These are phyloP conservation scores for Macrophomina pseudophaseolina DNA, from an alignment of 2,329 filamentous ascomycete species.

Conservation along the genomic window DNA sequence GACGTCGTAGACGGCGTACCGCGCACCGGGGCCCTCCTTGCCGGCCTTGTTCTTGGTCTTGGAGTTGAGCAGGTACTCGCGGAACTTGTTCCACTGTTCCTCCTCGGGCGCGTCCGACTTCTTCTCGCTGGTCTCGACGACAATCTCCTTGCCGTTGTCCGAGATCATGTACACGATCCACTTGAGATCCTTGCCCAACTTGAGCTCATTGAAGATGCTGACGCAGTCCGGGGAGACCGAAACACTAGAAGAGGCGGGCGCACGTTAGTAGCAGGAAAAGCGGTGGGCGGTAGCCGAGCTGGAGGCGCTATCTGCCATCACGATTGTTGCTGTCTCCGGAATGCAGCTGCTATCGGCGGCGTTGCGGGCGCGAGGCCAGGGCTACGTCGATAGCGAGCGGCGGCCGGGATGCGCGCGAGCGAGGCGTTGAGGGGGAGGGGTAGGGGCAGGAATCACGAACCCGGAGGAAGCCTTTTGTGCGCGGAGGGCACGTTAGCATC, in stretches of 20 bases:
- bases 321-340: not conserved
- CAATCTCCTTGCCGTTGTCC: slow-evolving; percentile 81
- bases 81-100: slow-evolving; percentile 74
- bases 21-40: slow-evolving; percentile 64
- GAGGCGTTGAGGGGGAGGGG: slow-evolving; percentile 27
- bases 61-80: slow-evolving; percentile 75
- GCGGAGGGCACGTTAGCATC: slow-evolving; percentile 12
- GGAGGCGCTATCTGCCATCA: not conserved
- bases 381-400: slow-evolving; percentile 26
- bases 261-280: slow-evolving; percentile 9
- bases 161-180: slow-evolving; percentile 89
- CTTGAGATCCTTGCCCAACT: slow-evolving; percentile 77
- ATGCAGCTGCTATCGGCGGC: slow-evolving; percentile 23
- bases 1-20: slow-evolving; percentile 87
- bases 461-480: slow-evolving; percentile 48
- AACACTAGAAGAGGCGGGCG: slow-evolving; percentile 59
- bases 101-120: slow-evolving; percentile 40
- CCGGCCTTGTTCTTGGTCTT: slow-evolving; percentile 73
- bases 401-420: slow-evolving; percentile 30
- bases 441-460: slow-evolving; percentile 40
- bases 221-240: slow-evolving; percentile 74
- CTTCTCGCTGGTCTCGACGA: slow-evolving; percentile 74
- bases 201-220: slow-evolving; percentile 75
- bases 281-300: not conserved
- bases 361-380: slow-evolving; percentile 26